A percentile compares a stretch with the other conserved stretches of the same genome.
Conservation (phyloP, 345 rosid species). For the Nasturtium officinale region DNA sequence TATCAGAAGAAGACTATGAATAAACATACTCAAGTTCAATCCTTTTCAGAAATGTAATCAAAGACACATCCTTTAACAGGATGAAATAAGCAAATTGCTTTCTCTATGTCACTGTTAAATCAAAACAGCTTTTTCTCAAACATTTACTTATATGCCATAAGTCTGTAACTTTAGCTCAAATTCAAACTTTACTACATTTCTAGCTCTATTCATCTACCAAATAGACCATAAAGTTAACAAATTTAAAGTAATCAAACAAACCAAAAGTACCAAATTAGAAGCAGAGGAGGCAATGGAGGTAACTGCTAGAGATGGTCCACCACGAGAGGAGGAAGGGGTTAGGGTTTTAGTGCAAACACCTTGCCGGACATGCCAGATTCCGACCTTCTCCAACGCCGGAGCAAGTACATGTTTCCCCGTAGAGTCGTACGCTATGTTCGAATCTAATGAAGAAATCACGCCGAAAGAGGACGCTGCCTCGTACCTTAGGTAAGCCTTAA, state of each 20-base stretch:
- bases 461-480: slow-evolving; percentile 73
- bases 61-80: not conserved
- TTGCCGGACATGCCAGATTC: slow-evolving; percentile 93
- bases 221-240: not conserved
- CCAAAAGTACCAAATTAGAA: slow-evolving; percentile 58
- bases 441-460: slow-evolving; percentile 61
- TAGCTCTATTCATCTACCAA: not conserved
- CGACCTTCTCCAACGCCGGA: slow-evolving; percentile 83
- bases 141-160: not conserved
- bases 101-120: not conserved
- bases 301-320: slow-evolving; percentile 62
- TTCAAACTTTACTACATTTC: not conserved
- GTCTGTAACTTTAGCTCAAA: not conserved
- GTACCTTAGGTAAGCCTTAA: slow-evolving; percentile 72
- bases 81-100: not conserved
- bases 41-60: not conserved
- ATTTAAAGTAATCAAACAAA: not conserved
- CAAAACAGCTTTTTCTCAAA: not conserved
- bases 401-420: slow-evolving; percentile 74
- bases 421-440: slow-evolving; percentile 66
- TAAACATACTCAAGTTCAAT: not conserved
- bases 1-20: not conserved
- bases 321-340: slow-evolving; percentile 57
- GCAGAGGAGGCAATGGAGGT: slow-evolving; percentile 57
- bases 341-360: slow-evolving; percentile 75